Percentiles rank a stretch among this genome's conserved stretches.
Evolutionary conservation across 1,284 basidiomycete species (phyloP).

Genomic region (Naganishia sp.): DNA sequence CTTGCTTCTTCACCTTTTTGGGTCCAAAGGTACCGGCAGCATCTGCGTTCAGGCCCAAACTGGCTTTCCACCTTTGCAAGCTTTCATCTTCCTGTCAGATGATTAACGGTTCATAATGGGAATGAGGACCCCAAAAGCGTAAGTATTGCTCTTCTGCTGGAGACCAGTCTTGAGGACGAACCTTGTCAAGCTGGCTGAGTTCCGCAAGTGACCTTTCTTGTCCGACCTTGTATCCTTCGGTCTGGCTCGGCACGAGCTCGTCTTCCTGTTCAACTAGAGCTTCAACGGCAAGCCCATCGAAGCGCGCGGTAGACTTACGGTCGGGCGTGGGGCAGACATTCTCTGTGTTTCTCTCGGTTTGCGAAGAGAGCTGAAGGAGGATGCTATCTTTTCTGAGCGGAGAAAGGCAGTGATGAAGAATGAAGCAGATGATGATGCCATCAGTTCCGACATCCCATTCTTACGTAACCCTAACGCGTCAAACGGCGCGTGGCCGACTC

Average conservation of each 20-base stretch:
- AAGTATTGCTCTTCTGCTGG: slow-evolving; percentile 7
- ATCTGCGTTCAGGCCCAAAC: slow-evolving; percentile 56
- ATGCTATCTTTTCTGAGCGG: too few species aligned
- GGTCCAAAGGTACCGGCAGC: slow-evolving; percentile 41
- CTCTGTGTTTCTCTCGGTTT: not conserved
- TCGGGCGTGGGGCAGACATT: slow-evolving; percentile 9
- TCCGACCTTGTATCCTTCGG: slow-evolving; percentile 54
- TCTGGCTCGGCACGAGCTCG: slow-evolving; percentile 34
- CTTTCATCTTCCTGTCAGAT: slow-evolving; percentile 58
- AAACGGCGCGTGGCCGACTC: not conserved
- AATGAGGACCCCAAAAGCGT: too few species aligned
- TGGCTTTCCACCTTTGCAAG: slow-evolving; percentile 61
- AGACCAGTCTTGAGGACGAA: slow-evolving; percentile 27
- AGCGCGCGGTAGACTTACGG: not conserved
- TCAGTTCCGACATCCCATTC: not conserved
- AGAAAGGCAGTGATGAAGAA: too few species aligned
- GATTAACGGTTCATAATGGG: not conserved
- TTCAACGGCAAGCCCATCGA: not conserved
- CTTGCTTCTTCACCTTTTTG: slow-evolving; percentile 43
- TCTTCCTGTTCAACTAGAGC: slow-evolving; percentile 4
- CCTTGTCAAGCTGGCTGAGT: slow-evolving; percentile 55
- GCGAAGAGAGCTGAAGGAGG: too few species aligned
- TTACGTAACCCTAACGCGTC: not conserved
- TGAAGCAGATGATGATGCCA: not conserved
- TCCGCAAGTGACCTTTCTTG: slow-evolving; percentile 58